Evolutionary conservation across 1,284 basidiomycete species (phyloP).

Genomic region (Bothia castanella): DNA sequence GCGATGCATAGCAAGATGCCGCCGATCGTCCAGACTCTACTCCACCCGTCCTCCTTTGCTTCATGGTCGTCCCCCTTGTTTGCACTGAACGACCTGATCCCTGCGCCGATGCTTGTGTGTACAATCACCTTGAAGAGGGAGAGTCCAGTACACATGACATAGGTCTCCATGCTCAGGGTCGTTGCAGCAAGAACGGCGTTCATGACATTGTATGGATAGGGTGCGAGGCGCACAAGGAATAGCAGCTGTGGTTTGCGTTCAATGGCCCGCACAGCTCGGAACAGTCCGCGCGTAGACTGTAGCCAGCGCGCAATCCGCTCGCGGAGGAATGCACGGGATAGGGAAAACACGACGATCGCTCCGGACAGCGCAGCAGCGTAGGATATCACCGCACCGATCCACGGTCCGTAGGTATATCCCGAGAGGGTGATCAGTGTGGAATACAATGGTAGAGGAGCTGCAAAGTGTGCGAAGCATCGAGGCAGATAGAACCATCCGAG

Average conservation of each 20-base stretch:
- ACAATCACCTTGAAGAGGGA: conserved; percentile 84
- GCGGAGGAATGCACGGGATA: conserved; percentile 71
- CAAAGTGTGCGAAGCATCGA: conserved; percentile 19
- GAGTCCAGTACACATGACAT: conserved; percentile 74
- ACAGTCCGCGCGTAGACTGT: conserved; percentile 58
- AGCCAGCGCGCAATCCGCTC: conserved; percentile 70
- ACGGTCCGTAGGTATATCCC: conserved; percentile 81
- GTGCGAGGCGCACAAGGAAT: conserved; percentile 82
- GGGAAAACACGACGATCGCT: conserved; percentile 72
- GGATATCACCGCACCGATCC: conserved; percentile 76
- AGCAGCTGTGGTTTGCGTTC: conserved; percentile 81
- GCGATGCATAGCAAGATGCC: conserved; percentile 72
- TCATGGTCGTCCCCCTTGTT: conserved; percentile 55
- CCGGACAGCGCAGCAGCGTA: conserved; percentile 81
- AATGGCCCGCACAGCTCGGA: conserved; percentile 79
- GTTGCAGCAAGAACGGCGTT: conserved; percentile 86
- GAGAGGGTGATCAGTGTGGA: conserved; percentile 85
- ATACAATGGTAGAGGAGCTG: conserved; percentile 81
- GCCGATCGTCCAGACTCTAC: conserved; percentile 58
- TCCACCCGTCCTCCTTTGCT: conserved; percentile 43
- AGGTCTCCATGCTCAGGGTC: conserved; percentile 76
- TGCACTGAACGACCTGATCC: conserved; percentile 69
- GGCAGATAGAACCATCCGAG: conserved; percentile 15
- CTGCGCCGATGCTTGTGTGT: conserved; percentile 78
- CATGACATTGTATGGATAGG: conserved; percentile 86